These are phyloP conservation scores for Metarhizium sp. DNA, from an alignment of 2,329 filamentous ascomycete genomes.

Conservation along the genomic window DNA sequence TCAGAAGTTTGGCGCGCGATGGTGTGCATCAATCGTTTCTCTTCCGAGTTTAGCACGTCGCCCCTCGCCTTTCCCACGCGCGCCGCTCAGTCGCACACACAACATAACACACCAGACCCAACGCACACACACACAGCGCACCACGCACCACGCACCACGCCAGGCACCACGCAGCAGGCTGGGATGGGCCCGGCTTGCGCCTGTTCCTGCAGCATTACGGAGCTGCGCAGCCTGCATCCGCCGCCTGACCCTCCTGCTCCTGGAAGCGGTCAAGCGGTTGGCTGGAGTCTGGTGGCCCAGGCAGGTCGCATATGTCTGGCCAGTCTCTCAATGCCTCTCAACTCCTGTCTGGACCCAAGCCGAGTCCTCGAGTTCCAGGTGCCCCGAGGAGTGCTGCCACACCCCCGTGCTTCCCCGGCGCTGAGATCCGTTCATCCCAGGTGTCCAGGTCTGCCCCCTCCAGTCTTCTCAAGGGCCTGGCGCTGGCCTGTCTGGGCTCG, in stretches of 20 bases:
- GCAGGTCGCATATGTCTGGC: no score
- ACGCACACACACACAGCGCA: no score
- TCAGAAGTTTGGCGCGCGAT: neutral
- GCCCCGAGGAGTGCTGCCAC: neutral
- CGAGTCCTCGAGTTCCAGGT: neutral
- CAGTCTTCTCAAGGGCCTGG: neutral
- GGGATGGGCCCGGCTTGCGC: neutral
- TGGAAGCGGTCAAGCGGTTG: no score
- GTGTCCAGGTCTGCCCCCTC: neutral
- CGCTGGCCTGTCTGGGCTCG: neutral
- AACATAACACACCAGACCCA: no score
- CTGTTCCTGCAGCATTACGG: conserved; percentile 1
- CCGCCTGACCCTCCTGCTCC: no score
- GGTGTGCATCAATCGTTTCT: neutral
- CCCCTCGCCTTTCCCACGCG: neutral
- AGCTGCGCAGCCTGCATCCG: neutral
- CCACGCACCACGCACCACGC: no score
- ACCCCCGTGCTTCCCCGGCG: neutral
- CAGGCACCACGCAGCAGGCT: neutral
- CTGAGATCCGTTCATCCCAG: neutral
- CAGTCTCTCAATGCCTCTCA: no score
- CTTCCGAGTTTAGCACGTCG: neutral
- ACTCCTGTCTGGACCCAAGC: no score
- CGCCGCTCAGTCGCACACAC: neutral
- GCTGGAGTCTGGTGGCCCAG: no score